Conservation (phyloP, 1,139 yeast genomes). For the Pichia inconspicua region DNA sequence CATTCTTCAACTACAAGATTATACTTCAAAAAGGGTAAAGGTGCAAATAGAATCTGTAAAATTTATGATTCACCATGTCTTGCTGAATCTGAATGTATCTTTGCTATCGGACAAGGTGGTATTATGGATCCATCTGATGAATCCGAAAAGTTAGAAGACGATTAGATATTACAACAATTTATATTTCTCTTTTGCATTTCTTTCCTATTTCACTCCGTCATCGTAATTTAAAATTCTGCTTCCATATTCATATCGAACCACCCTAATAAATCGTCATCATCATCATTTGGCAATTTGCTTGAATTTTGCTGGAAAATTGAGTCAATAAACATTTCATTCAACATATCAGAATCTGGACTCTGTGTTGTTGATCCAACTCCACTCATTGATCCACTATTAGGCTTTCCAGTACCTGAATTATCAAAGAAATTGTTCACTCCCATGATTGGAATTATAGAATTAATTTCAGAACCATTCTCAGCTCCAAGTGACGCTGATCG, state of each 20-base stretch:
- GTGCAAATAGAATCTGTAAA: slow-evolving; percentile 87
- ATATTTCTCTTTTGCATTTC: not conserved
- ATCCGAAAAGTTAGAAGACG: slow-evolving; percentile 52
- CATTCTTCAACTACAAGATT: slow-evolving; percentile 93
- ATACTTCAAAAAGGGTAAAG: slow-evolving; percentile 83
- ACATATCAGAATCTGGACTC: slow-evolving; percentile 22
- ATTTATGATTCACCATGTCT: slow-evolving; percentile 92
- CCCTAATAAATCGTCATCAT: slow-evolving; percentile 92
- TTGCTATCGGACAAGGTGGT: slow-evolving; percentile 95
- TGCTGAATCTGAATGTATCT: slow-evolving; percentile 91
- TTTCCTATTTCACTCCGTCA: not conserved
- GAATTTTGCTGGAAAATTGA: slow-evolving; percentile 72
- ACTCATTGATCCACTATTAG: not conserved
- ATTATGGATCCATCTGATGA: slow-evolving; percentile 78
- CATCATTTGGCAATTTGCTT: slow-evolving; percentile 67
- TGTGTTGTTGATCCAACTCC: slow-evolving; percentile 6
- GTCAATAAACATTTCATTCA: slow-evolving; percentile 35
- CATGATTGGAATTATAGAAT: not conserved
- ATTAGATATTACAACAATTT: slow-evolving; percentile 20
- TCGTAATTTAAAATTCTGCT: slow-evolving; percentile 37
- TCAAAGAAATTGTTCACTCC: slow-evolving; percentile 6
- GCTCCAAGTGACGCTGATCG: not conserved
- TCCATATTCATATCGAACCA: slow-evolving; percentile 80
- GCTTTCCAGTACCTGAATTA: not conserved
- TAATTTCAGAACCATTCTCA: not conserved